Conservation (phyloP, 2,329 filamentous ascomycete species). For the Aaosphaeria pasadenensis region DNA sequence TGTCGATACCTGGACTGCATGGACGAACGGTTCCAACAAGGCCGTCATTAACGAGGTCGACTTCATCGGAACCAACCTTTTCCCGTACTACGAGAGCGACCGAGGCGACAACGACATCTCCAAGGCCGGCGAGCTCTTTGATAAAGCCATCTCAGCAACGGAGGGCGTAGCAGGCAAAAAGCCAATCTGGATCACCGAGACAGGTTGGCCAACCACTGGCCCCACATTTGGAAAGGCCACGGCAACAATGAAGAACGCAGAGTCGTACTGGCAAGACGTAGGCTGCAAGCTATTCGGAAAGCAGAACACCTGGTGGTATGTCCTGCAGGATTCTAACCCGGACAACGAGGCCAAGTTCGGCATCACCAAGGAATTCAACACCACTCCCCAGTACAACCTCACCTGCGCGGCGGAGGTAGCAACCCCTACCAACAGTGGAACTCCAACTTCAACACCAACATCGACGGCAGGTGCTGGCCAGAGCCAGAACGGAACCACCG, state of each 20-base stretch:
- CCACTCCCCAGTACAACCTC: constrained; percentile 53
- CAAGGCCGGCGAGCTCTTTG: constrained; percentile 39
- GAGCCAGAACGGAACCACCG: neutral
- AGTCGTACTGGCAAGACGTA: constrained; percentile 31
- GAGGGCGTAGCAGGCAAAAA: constrained; percentile 28
- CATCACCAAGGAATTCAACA: constrained; percentile 54
- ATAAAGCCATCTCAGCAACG: constrained; percentile 23
- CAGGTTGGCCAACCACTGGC: constrained; percentile 33
- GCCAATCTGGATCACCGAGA: constrained; percentile 39
- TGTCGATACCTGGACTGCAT: constrained; percentile 37
- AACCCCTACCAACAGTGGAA: neutral
- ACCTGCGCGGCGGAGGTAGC: constrained; percentile 39
- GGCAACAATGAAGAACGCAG: constrained; percentile 27
- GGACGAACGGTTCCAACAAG: constrained; percentile 33
- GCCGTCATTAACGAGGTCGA: constrained; percentile 35
- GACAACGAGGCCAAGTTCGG: constrained; percentile 59
- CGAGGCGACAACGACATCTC: constrained; percentile 31
- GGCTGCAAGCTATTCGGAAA: constrained; percentile 32
- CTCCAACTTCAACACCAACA: neutral
- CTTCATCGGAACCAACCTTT: constrained; percentile 36
- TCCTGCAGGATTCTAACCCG: constrained; percentile 45
- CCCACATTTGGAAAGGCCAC: constrained; percentile 25
- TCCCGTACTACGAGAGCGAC: constrained; percentile 37
- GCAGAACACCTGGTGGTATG: constrained; percentile 36
- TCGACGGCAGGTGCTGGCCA: no score